Evolutionary conservation across 352 stramenopile species (phyloP), one percentile per base, ranked within the genome.

Genomic region (Globisporangium paroecandrum): DNA sequence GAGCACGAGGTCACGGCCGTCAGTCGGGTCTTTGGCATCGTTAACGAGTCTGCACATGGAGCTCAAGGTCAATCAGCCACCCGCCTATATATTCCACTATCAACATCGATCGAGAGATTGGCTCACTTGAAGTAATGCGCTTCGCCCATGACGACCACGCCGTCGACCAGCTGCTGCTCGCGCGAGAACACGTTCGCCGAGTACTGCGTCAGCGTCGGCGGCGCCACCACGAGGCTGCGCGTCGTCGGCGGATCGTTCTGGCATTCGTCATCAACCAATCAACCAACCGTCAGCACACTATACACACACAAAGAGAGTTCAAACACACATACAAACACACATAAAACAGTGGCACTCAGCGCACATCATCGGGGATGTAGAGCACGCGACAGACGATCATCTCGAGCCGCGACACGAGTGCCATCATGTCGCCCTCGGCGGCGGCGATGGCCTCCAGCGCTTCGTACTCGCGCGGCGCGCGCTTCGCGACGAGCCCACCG

Each of bases 381-480:
- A 96, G 51, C 10, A 96, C 85, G 27, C 87, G 87, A 53, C 89
- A 95, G 22, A 94, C 85, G 59, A 96, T 91, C 75, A 88, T 93
- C 66, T 96, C 89, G 43, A 96, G 82, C 29, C 89, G 80, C 20
- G 89, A 93, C 58, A 96, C 87, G 56, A 95, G 74, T 70, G 89
- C 85, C 82, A 92, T 95, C 87, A 95, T 94, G 73, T 96, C 89
- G 69, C 89, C 89, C 77, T 96, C 88, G 25, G 86, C 88, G 4
- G 85, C 83, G 3, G 85, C 85, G 29, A 90, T 76, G 10, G 64
- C 71, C 72, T 93, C 86, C 10, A 85, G 74, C 47, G 73, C 69
- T 12, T 82, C 75, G 69, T 91, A 94, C 34, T 68, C 77, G 56
- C 74, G 74, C 27, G 79, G 70, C n/a, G 65, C 72, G 32, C 77